These are phyloP conservation scores for Agaricus subrufescens DNA, from an alignment of 768 basidiomycete genomes.

Conservation along the genomic window DNA sequence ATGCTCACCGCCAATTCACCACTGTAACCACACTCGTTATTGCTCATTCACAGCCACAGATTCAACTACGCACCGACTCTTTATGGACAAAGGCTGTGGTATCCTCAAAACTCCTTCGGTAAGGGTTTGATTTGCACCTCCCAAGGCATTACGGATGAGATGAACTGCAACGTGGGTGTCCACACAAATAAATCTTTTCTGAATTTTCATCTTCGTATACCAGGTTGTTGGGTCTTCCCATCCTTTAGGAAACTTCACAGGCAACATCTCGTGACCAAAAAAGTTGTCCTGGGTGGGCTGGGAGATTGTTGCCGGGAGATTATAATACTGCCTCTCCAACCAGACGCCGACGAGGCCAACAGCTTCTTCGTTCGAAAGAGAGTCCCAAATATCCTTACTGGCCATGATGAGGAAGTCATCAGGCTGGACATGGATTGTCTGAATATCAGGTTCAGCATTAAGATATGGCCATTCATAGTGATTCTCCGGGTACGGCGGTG, in stretches of 20 bases:
- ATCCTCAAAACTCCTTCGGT: slow-evolving; percentile 29
- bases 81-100: background rate
- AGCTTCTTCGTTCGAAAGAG: slow-evolving; percentile 48
- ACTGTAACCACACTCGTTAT: slow-evolving; percentile 7
- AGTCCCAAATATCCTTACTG: slow-evolving; percentile 50
- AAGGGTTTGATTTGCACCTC: slow-evolving; percentile 39
- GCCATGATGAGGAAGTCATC: slow-evolving; percentile 53
- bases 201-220: slow-evolving; percentile 29
- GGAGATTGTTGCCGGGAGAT: background rate
- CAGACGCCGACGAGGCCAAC: slow-evolving; percentile 49
- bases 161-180: slow-evolving; percentile 44
- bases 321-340: slow-evolving; percentile 23
- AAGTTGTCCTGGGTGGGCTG: slow-evolving; percentile 10
- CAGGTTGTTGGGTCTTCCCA: slow-evolving; percentile 27
- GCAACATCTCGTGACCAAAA: slow-evolving; percentile 18
- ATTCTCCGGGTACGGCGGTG: slow-evolving; percentile 11
- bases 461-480: slow-evolving; percentile 43
- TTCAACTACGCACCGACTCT: background rate
- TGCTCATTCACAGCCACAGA: background rate
- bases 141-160: slow-evolving; percentile 44
- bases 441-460: slow-evolving; percentile 48
- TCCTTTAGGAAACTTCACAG: slow-evolving; percentile 17
- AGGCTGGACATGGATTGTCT: slow-evolving; percentile 33
- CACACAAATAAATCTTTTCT: slow-evolving; percentile 34
- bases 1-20: slow-evolving; percentile 5